Evolutionary conservation across 2,329 filamentous ascomycete genomes (phyloP), one percentile per base, ranked within the genome.

Genomic region (Aspergillus unguis): DNA sequence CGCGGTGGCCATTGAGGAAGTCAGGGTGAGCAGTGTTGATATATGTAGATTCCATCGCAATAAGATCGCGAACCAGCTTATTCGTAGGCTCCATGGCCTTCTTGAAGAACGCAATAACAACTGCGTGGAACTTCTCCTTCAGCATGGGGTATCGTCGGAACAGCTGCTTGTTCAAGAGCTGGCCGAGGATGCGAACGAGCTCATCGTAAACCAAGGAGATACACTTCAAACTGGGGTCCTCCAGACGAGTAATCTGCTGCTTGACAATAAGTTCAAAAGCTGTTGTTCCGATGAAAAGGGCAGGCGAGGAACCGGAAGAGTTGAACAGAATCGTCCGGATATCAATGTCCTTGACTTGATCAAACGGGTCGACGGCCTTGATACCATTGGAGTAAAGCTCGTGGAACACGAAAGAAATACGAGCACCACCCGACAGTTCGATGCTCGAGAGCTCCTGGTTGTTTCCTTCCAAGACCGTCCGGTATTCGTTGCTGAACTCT

Each of bases 231-330:
- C 91, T 96, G 36, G 94, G 95, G 56, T 99, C 94, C 74, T 99
- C 94, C 48, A 99, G 75, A 52, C 94, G 85, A 82, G 90, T 95
- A 75, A 99, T 99, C 73, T 99, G 92, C 72, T 96, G 90, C 81
- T 97, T 99, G 62, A 97, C 92, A 63, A 99, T 96, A 60, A 96
- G 80, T 74, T 99, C 94, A 65, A 99, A 99, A n/a, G 94, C 94
- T 5, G 90, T 95, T 6, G 94, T 97, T 51, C 94, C 94, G 29
- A 99, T 94, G 68, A 99, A 99, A 6, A 99, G 84, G 2, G 94
- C 92, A 0, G 94, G 94, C 1, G 92, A 96, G 29, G 94, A 94
- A 69, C 94, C 94, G n/a, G 94, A 97, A 26, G 94, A 97, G 82
- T 99, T 99, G 84, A 95, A 95, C 6, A 99, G 83, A 56, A 96